Base-by-base conservation (phyloP, 2,329 filamentous ascomycete genomes). In the Dryadomyces sulphureus region DNA sequence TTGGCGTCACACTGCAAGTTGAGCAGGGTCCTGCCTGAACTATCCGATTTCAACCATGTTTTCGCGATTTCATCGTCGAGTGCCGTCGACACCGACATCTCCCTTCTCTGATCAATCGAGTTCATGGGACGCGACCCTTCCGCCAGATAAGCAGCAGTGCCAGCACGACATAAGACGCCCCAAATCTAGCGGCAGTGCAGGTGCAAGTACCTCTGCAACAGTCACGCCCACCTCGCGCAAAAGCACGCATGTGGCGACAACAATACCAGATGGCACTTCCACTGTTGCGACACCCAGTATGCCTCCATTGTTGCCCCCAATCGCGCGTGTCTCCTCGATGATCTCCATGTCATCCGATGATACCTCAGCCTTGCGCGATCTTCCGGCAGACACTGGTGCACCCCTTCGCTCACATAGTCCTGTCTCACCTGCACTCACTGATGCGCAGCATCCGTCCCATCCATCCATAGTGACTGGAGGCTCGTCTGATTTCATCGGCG, bases 11-110 rank as follows among this genome's bases (percentile, higher is more conserved):
- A 32, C 27, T 32, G 27, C 7, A 14, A 32, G 27, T 14, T 32
- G 27, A 32, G 27, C 27, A 12, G 27, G 27, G 9, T 32, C 27
- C 27, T 7, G 27, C 11, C 11, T 32, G 9, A 12, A 14, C 27
- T 32, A 9, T 9, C 11, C 9, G 17, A n/a, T 24, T 3, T n/a
- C 16, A 20, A 25, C 32, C 46, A 54, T 54, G 53, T 54, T 54
- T 59, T 65, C 77, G 41, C 72, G 73, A 55, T 76, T 77, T 60
- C 73, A 77, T 55, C 70, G 73, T 54, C 70, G 73, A 55, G 72
- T 65, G 41, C 66, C 67, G 53, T 76, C 73, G 48, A 64, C 69
- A 30, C 73, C 73, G 50, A 64, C 68, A 21, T 75, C 73, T 30
- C 72, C 74, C 5, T 57, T 65, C 22, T 64, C 67, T 45, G 72